Conservation (phyloP, 768 basidiomycete genomes). For the Pisolithus albus region DNA sequence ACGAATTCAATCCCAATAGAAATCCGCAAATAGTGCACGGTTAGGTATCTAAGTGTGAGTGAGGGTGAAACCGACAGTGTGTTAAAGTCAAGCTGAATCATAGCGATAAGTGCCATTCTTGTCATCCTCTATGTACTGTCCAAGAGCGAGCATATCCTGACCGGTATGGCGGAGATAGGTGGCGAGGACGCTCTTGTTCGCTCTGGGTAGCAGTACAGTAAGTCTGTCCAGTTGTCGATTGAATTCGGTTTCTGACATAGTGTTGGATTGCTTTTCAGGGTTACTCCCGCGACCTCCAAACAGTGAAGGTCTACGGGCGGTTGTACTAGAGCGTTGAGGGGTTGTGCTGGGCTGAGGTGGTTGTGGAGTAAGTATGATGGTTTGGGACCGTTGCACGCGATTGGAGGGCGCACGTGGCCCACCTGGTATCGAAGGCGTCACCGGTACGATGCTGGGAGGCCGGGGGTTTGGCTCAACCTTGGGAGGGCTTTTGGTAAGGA, state of each 20-base stretch:
- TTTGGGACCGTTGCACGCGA: conserved; percentile 62
- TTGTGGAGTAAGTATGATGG: conserved; percentile 43
- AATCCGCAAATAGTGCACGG: conserved; percentile 8
- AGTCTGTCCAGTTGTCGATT: conserved; percentile 65
- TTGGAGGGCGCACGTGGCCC: conserved; percentile 66
- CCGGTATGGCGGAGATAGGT: conserved; percentile 69
- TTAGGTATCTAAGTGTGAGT: conserved; percentile 10
- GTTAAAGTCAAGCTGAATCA: conserved; percentile 19
- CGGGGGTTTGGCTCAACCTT: conserved; percentile 25
- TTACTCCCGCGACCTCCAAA: conserved; percentile 17
- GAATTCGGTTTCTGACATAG: conserved; percentile 42
- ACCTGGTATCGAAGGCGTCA: conserved; percentile 55
- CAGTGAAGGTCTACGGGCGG: conserved; percentile 24
- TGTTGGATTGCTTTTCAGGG: conserved; percentile 1
- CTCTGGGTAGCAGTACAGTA: conserved; percentile 63
- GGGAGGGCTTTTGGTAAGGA: conserved; percentile 33
- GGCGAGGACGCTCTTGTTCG: conserved; percentile 58
- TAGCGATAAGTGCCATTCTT: conserved; percentile 58
- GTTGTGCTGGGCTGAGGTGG: conserved; percentile 10
- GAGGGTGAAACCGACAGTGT: conserved; percentile 3
- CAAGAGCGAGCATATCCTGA: conserved; percentile 79
- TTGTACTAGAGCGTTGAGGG: conserved; percentile 27
- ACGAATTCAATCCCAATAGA: conserved; percentile 5
- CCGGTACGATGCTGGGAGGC: conserved; percentile 22
- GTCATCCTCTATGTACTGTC: conserved; percentile 80